These are phyloP conservation scores for Tolypocladium endophyticum DNA, from an alignment of 2,329 filamentous ascomycete species.

Conservation along the genomic window DNA sequence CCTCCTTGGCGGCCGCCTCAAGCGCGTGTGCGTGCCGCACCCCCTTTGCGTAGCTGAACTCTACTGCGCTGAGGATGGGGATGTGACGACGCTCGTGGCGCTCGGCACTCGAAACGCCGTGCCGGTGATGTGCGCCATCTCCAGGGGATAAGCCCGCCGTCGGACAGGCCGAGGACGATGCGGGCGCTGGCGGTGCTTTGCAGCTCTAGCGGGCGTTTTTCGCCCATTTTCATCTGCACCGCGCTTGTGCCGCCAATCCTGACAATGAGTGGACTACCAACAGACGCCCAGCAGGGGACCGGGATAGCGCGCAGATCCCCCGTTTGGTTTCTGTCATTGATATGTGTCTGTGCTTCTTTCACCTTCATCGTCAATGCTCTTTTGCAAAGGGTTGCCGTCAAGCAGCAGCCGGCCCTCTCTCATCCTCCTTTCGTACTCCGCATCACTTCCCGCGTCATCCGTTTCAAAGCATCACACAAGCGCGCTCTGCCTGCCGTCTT, in stretches of 20 bases:
- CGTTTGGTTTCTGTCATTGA: too few relatives aligned
- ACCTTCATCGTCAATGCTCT: not conserved
- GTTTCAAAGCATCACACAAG: not conserved
- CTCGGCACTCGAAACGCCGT: not conserved
- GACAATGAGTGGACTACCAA: not conserved
- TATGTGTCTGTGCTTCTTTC: not conserved
- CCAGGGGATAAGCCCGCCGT: not conserved
- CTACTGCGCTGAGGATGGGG: not conserved
- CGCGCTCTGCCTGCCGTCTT: too few relatives aligned
- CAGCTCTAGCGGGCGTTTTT: not conserved
- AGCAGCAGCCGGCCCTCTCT: not conserved
- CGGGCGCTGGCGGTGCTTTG: not conserved
- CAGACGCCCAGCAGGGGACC: not conserved
- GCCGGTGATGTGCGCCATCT: not conserved
- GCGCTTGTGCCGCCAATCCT: not conserved
- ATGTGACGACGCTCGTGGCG: not conserved
- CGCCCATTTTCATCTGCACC: not conserved
- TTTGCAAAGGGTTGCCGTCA: not conserved
- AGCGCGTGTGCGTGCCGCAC: not conserved
- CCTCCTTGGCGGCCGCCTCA: not conserved
- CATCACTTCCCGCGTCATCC: not conserved
- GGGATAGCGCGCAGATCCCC: not conserved
- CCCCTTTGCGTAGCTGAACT: not conserved
- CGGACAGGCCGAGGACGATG: too few relatives aligned
- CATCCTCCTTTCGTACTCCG: not conserved